phyloP scores from a whole-genome alignment of 2,329 filamentous ascomycete species.

The Diaporthe velutina region DNA sequence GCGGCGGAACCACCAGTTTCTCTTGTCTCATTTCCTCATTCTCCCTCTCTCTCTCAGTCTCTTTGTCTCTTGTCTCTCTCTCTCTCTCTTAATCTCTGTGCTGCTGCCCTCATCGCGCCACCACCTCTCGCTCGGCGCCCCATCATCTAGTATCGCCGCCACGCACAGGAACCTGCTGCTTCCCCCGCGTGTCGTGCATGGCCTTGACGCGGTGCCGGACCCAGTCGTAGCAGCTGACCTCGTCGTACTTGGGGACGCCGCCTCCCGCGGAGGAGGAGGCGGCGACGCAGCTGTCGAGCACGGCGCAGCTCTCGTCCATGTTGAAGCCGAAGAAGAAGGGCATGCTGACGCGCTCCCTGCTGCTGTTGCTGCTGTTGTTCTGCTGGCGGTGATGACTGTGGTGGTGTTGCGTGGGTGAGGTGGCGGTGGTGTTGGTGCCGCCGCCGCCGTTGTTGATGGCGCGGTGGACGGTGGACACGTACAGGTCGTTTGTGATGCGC shows the following conservation, averaged over 20 bases:
- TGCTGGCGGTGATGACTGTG: not conserved
- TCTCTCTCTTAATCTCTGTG: not conserved
- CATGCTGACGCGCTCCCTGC: slow-evolving; percentile 56
- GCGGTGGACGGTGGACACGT: slow-evolving; percentile 62
- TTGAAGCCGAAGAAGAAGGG: slow-evolving; percentile 62
- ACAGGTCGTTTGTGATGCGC: slow-evolving; percentile 63
- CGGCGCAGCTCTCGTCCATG: slow-evolving; percentile 55
- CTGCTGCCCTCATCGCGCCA: not conserved
- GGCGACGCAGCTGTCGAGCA: slow-evolving; percentile 53
- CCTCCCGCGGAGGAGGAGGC: no score
- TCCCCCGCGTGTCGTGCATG: slow-evolving; percentile 48
- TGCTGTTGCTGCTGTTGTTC: not conserved
- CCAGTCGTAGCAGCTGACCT: slow-evolving; percentile 56
- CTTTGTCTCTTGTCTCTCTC: not conserved
- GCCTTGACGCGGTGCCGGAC: slow-evolving; percentile 49
- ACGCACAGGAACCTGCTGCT: not conserved
- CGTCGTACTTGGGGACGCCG: slow-evolving; percentile 52
- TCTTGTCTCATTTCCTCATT: not conserved
- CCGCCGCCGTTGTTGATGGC: slow-evolving; percentile 55
- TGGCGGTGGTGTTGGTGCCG: no score
- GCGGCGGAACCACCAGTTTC: slow-evolving; percentile 7
- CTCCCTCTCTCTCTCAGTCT: not conserved
- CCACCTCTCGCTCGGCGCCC: no score
- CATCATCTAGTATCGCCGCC: not conserved
- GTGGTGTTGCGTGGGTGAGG: not conserved